Evolutionary conservation across 257 asterid genomes (phyloP), one percentile per base, ranked within the genome.

Genomic region (Euphrasia confusa): DNA sequence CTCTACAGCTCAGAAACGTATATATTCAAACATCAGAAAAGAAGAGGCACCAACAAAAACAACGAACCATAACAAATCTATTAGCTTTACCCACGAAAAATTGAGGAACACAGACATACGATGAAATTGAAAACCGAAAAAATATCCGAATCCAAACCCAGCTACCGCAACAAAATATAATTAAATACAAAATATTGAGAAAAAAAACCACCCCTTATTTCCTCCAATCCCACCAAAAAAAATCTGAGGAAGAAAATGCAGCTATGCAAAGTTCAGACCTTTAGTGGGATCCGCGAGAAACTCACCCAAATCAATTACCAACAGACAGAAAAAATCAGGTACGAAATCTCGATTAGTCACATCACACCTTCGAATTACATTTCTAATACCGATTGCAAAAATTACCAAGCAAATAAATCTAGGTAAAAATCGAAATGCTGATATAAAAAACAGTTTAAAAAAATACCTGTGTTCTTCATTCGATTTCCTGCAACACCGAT

Each of bases 21-120:
- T 14, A 39, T 27, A 64, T 39, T 57, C 4, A 60, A 70, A 30
- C 68, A 69, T 30, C 71, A 47, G 15, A 48, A 67, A 45, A 28
- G 21, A 59, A 58, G 60, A 67, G n/a, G 17, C 64, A 13, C 24
- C 24, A 21, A 21, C 24, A 58, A 45, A 33, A 5, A 33, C 5
- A 33, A 33, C 42, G 27, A 17, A 24, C 39, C 61, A 59, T 64
- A 70, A 24, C 26, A 53, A 49, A 61, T 7, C 54, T 13, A 48
- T 4, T 14, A 13, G 54, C 54, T 49, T 48, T 48, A 48, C 54
- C 5, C 17, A 10, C 9, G 40, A 7, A 11, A 53, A 11, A 5
- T 10, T 4, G 2, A 37, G 10, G 50, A 8, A 10, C 5, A 3
- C 26, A 54, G 30, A 32, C 72, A 28, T 13, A 56, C 28, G 45